Evolutionary conservation across 352 stramenopile genomes (phyloP).

Genomic region (Pythium aristosporum): DNA sequence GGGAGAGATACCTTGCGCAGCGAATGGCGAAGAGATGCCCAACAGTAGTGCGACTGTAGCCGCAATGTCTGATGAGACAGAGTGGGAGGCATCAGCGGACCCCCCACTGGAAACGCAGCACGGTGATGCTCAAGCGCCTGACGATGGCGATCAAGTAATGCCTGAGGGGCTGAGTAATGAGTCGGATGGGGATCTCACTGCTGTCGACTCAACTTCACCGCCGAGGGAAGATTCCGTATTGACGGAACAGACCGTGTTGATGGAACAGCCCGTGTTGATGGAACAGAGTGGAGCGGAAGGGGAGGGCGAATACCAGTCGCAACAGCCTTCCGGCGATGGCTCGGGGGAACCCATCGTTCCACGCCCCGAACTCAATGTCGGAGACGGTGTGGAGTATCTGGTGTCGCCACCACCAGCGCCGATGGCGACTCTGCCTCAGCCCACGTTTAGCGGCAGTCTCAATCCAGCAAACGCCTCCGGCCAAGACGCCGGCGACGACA

Average conservation of each 20-base stretch:
- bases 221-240: not conserved
- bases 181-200: slow-evolving; percentile 3
- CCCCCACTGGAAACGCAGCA: not conserved
- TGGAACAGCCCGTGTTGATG: not conserved
- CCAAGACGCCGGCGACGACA: not conserved
- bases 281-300: not conserved
- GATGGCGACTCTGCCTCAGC: not conserved
- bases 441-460: slow-evolving; percentile 12
- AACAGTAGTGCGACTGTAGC: too few species aligned
- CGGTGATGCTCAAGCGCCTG: not conserved
- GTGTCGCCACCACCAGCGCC: slow-evolving; percentile 17
- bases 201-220: not conserved
- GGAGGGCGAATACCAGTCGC: not conserved
- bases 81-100: too few species aligned
- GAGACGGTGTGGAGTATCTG: not conserved
- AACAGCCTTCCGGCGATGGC: not conserved
- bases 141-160: not conserved
- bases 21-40: too few species aligned
- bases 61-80: too few species aligned
- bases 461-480: slow-evolving; percentile 2
- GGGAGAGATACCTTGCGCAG: too few species aligned
- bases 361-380: not conserved
- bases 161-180: not conserved
- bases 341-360: not conserved
- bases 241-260: not conserved